Conservation (phyloP, 176 grass and related monocot species). For the Hyparrhenia diplandra region DNA sequence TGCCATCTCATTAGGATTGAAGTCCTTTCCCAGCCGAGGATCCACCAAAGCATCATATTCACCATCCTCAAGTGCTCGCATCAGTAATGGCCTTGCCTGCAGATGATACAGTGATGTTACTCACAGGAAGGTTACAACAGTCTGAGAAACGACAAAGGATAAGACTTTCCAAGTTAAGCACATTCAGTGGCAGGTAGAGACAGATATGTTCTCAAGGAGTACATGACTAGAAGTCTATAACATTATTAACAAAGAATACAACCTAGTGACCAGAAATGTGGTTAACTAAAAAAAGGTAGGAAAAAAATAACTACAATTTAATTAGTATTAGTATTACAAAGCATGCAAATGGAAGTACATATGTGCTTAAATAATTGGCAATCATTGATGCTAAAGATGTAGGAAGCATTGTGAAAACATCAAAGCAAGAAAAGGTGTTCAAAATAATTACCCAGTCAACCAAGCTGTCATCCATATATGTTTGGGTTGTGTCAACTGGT, state of each 20-base stretch:
- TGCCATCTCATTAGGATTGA: conserved; percentile 69
- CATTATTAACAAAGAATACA: neutral
- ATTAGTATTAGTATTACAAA: neutral
- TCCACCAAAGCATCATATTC: conserved; percentile 69
- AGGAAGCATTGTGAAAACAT: conserved; percentile 8
- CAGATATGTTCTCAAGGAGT: neutral
- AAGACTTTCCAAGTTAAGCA: neutral
- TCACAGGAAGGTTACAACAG: neutral
- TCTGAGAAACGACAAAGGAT: neutral
- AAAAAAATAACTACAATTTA: neutral
- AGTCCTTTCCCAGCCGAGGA: conserved; percentile 57
- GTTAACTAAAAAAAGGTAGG: neutral
- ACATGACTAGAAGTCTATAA: neutral
- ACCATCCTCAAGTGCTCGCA: conserved; percentile 72
- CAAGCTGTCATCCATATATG: conserved; percentile 91
- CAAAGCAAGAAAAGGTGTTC: conserved; percentile 28
- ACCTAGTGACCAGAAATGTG: neutral
- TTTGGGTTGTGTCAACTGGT: conserved; percentile 80
- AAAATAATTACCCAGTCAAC: conserved; percentile 84
- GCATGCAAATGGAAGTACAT: neutral
- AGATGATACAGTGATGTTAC: conserved; percentile 18
- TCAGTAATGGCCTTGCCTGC: conserved; percentile 86
- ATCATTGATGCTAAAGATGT: neutral
- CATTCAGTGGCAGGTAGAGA: neutral
- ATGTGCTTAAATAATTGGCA: neutral